phyloP scores from a whole-genome alignment of 2,329 filamentous ascomycete species.

The Alternaria triticina region DNA sequence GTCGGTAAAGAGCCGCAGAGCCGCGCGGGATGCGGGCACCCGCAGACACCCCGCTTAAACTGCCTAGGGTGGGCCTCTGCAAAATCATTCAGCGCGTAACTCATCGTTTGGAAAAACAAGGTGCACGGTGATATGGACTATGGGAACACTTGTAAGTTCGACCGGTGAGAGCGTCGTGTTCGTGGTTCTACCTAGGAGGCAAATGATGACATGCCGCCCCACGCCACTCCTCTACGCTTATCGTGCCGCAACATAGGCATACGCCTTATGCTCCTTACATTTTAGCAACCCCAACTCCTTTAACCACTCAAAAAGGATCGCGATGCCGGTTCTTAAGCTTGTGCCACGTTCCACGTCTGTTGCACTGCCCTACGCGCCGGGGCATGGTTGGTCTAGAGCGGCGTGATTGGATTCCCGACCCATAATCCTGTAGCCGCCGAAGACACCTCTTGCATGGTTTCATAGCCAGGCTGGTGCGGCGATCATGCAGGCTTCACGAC shows the following conservation, averaged over 20 bases:
- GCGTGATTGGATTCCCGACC: neutral
- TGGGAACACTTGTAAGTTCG: neutral
- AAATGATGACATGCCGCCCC: neutral
- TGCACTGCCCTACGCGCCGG: slow-evolving; percentile 3
- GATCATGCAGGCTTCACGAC: slow-evolving; percentile 1
- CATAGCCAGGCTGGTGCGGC: neutral
- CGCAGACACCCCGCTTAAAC: neutral
- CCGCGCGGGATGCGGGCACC: neutral
- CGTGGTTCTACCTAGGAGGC: neutral
- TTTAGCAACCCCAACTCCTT: neutral
- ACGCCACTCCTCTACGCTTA: neutral
- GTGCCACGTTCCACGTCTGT: slow-evolving; percentile 3
- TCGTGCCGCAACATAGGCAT: neutral
- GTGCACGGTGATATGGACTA: neutral
- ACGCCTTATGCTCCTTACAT: neutral
- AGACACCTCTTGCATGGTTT: slow-evolving; percentile 6
- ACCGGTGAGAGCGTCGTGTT: neutral
- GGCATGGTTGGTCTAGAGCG: slow-evolving; percentile 10
- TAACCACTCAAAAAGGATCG: neutral
- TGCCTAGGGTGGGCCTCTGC: neutral
- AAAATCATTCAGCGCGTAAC: no score
- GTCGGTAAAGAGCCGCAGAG: neutral
- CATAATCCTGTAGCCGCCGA: slow-evolving; percentile 8
- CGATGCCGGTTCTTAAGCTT: slow-evolving; percentile 2
- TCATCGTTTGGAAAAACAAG: neutral